Evolutionary conservation across 768 basidiomycete species (phyloP), one percentile per base, ranked within the genome.

Genomic region (Leucocoprinus sp.): DNA sequence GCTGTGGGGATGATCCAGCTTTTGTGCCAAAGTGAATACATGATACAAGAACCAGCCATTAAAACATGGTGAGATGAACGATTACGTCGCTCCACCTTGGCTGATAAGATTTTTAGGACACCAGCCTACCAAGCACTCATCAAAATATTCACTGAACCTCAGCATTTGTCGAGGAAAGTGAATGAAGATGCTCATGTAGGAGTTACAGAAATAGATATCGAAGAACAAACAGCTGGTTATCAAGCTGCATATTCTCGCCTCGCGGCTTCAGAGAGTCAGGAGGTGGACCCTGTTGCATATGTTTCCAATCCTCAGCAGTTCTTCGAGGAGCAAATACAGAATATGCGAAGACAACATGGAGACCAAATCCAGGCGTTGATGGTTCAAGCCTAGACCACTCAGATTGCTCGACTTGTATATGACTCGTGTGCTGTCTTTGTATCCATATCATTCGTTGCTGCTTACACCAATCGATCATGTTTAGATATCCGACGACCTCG

Each of bases 171-270:
- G 27, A 62, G 61, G 27, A 60, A 57, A 28, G 53, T 61, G 4
- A 62, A 57, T 42, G 69, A 80, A n/a, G 77, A 80, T 37, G 60
- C 70, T 6, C 66, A 77, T 36, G 67, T 69, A 0, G 78, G 76
- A 0, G 57, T 89, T 27, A 87, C 86, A 1, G 78, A 76, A 42
- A 79, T 96, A 37, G 95, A 97, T 59, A 82, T 80, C 50, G 95
- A 97, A 57, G 93, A 97, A 58, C 85, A 88, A 58, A 74, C 76
- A 1, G 84, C 84, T 5, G 89, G 92, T 1, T 97, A 97, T 64
- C 96, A 98, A 57, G 89, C 91, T 0, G 87, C 91, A 3, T 98
- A 93, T 66, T 92, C 92, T 42, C 78, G 85, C 27, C 74, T 97
- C 14, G 93, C 92, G 0, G 88, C 95, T 1, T 82, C 84, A 1